These are phyloP conservation scores for Aegle marmelos DNA, from an alignment of 345 rosid species.

Conservation along the genomic window DNA sequence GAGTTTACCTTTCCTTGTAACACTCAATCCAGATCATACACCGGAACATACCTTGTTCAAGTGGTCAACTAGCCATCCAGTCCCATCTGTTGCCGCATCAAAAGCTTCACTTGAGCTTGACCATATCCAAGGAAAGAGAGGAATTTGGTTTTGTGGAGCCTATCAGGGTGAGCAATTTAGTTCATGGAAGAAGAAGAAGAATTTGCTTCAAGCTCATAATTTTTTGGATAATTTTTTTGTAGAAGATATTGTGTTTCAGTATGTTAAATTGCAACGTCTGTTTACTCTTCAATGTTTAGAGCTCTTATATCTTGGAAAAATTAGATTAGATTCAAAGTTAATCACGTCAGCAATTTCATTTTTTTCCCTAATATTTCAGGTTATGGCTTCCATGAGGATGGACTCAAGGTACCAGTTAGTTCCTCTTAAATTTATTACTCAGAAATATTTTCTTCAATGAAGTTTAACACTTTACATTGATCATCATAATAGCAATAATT, in stretches of 20 bases:
- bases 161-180: slow-evolving; percentile 57
- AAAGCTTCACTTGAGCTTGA: slow-evolving; percentile 77
- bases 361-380: slow-evolving; percentile 45
- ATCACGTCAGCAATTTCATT: not conserved
- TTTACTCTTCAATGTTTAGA: not conserved
- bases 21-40: slow-evolving; percentile 64
- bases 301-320: no score
- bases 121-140: slow-evolving; percentile 80
- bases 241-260: not conserved
- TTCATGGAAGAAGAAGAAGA: not conserved
- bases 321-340: not conserved
- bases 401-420: slow-evolving; percentile 58
- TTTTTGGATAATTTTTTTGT: not conserved
- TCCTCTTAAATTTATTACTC: not conserved
- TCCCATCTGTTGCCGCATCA: slow-evolving; percentile 82
- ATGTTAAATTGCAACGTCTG: not conserved
- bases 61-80: slow-evolving; percentile 90
- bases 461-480: not conserved
- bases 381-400: slow-evolving; percentile 96
- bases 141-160: slow-evolving; percentile 93
- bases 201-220: not conserved
- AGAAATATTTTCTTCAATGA: not conserved
- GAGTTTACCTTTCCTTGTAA: slow-evolving; percentile 63
- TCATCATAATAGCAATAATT: no score
- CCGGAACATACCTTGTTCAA: slow-evolving; percentile 64